Conservation (phyloP, 192 early-diverging fungal genomes). For the Pilaira anomala region DNA sequence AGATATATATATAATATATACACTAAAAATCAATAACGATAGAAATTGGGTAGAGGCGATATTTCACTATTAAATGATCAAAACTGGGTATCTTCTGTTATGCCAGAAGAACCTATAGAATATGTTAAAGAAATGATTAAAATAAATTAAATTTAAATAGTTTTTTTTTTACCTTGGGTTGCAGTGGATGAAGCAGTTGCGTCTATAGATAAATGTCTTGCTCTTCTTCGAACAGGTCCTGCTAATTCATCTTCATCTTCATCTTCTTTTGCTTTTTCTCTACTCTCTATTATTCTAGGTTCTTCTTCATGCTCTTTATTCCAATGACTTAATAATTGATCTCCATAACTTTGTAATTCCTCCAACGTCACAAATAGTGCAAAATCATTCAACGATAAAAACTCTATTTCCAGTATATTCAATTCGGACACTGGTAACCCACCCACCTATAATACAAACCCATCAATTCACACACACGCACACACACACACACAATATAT, state of each 20-base stretch:
- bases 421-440: constrained; percentile 83
- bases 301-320: constrained; percentile 39
- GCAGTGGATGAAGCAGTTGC: not conserved
- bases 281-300: not conserved
- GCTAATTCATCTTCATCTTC: not conserved
- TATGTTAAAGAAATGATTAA: constrained; percentile 9
- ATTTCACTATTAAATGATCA: constrained; percentile 53
- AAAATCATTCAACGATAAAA: constrained; percentile 78
- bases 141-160: not conserved
- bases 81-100: constrained; percentile 54
- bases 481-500: too few relatives aligned
- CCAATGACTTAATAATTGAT: constrained; percentile 63
- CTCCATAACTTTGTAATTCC: constrained; percentile 75
- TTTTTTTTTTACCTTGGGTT: too few relatives aligned
- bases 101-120: constrained; percentile 26
- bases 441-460: constrained; percentile 53
- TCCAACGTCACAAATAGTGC: constrained; percentile 71
- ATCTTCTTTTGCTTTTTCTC: not conserved
- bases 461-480: not conserved
- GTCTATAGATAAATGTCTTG: constrained; percentile 11
- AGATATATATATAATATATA: not conserved
- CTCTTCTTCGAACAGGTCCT: constrained; percentile 6
- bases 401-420: constrained; percentile 86
- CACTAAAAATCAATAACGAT: constrained; percentile 32
- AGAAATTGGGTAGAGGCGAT: constrained; percentile 43